Evolutionary conservation across 2,329 filamentous ascomycete species (phyloP).

Genomic region (Decorospora gaudefroyi): DNA sequence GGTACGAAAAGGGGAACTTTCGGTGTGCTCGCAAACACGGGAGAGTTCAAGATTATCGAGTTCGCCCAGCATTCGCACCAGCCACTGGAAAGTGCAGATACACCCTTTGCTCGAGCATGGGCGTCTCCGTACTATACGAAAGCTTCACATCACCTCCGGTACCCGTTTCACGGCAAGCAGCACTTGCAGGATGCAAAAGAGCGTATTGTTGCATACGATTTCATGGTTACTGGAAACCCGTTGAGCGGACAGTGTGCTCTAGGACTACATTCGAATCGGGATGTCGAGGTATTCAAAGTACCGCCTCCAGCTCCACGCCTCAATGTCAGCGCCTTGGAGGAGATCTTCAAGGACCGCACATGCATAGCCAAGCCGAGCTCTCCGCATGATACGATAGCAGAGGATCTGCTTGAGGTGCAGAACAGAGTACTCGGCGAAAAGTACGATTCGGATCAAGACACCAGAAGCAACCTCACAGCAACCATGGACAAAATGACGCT

Average conservation of each 20-base stretch:
- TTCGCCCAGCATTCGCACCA: conserved; percentile 56
- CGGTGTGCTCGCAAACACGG: conserved; percentile 62
- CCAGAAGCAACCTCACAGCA: conserved; percentile 30
- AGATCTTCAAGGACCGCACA: conserved; percentile 47
- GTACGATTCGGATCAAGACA: conserved; percentile 29
- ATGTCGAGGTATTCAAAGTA: conserved; percentile 56
- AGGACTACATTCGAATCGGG: conserved; percentile 57
- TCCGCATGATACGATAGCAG: conserved; percentile 38
- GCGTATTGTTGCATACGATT: conserved; percentile 64
- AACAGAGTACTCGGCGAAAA: conserved; percentile 38
- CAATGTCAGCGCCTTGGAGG: conserved; percentile 51
- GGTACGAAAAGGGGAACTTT: conserved; percentile 62
- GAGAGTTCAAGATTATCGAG: conserved; percentile 62
- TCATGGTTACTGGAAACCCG: conserved; percentile 55
- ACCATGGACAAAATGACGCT: conserved; percentile 41
- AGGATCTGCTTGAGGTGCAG: conserved; percentile 43
- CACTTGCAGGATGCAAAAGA: conserved; percentile 53
- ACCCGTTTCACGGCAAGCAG: conserved; percentile 54
- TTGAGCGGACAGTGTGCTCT: conserved; percentile 57
- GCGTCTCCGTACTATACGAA: conserved; percentile 52
- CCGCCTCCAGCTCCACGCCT: conserved; percentile 51
- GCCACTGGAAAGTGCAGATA: conserved; percentile 25
- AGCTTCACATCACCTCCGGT: conserved; percentile 49
- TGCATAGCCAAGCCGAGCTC: conserved; percentile 40
- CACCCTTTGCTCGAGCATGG: conserved; percentile 43